These are phyloP conservation scores for Scedosporium dehoogii DNA, from an alignment of 2,329 filamentous ascomycete genomes.

Conservation along the genomic window DNA sequence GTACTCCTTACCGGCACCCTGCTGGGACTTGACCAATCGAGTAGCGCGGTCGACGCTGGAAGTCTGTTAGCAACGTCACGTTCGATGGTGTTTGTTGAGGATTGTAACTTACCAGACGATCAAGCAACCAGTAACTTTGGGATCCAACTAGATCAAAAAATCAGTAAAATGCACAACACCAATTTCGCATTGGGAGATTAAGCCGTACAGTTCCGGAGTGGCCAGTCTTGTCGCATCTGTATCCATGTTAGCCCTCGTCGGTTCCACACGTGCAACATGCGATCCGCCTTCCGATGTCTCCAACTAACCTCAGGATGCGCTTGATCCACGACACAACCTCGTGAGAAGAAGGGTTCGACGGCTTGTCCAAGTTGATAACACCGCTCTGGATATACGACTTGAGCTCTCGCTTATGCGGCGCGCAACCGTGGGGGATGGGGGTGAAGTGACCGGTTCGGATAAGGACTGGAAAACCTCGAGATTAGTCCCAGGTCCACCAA, in stretches of 20 bases:
- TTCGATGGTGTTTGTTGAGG: too few relatives aligned
- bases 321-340: constrained; percentile 99
- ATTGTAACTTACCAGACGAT: constrained; percentile 56
- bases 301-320: constrained; percentile 69
- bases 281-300: constrained; percentile 5
- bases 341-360: constrained; percentile 94
- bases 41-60: constrained; percentile 10
- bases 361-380: constrained; percentile 83
- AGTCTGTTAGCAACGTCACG: background rate
- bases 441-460: constrained; percentile 95
- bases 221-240: constrained; percentile 73
- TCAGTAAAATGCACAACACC: background rate
- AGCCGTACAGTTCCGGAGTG: constrained; percentile 68
- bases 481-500: background rate
- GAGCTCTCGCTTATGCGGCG: constrained; percentile 84
- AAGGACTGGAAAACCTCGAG: constrained; percentile 48
- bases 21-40: constrained; percentile 88
- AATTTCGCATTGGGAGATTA: background rate
- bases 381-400: constrained; percentile 96
- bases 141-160: constrained; percentile 53
- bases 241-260: constrained; percentile 4
- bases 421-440: constrained; percentile 86
- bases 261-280: background rate
- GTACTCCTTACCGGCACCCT: constrained; percentile 98
- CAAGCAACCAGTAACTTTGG: constrained; percentile 92